A percentile compares a stretch with the other conserved stretches of the same genome.
Conservation (phyloP, 2,329 filamentous ascomycete genomes). For the Thielaviopsis musarum region DNA sequence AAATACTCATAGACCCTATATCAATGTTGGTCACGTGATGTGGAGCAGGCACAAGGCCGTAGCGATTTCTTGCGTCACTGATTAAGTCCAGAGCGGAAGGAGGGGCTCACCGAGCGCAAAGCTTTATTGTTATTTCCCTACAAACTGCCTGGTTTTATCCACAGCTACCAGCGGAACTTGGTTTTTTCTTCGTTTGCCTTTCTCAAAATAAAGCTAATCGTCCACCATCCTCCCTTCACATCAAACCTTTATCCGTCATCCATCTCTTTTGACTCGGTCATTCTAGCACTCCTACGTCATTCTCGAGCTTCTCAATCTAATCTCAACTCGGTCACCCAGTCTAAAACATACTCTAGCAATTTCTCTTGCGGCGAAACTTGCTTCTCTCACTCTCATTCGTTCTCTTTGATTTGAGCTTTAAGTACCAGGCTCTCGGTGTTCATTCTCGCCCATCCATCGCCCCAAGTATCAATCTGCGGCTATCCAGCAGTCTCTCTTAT, state of each 20-base stretch:
- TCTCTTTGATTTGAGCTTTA: background rate
- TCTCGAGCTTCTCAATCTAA: background rate
- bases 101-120: background rate
- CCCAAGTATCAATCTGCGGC: no score
- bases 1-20: background rate
- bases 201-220: background rate
- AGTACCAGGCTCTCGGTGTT: background rate
- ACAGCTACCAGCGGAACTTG: background rate
- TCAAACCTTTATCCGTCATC: background rate
- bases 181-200: background rate
- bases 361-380: background rate
- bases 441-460: no score
- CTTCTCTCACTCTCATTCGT: background rate
- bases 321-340: background rate
- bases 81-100: background rate
- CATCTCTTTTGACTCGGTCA: background rate
- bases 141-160: background rate
- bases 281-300: background rate
- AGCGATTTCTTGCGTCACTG: background rate
- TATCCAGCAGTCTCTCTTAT: background rate
- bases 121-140: background rate
- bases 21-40: background rate
- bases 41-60: background rate
- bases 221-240: background rate
- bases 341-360: background rate